phyloP scores from a whole-genome alignment of 495 filamentous ascomycete species.

The Xylaria flabelliformis region DNA sequence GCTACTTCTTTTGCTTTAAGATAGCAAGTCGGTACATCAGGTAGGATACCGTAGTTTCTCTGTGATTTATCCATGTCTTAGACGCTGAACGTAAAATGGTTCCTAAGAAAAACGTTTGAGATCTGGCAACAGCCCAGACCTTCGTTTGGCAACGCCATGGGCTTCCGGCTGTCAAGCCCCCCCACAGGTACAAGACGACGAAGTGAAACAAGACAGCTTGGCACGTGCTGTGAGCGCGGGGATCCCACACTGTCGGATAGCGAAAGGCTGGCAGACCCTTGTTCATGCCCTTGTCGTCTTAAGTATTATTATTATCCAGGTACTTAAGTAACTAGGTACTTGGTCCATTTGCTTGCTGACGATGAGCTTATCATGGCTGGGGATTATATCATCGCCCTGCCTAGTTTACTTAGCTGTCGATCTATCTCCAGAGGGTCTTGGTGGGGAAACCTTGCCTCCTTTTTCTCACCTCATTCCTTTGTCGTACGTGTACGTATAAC shows the following conservation, averaged over 20 bases:
- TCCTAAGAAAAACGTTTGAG: background rate
- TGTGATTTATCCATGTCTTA: background rate
- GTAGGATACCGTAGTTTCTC: background rate
- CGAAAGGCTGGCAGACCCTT: constrained; percentile 11
- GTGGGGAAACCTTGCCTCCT: constrained; percentile 4
- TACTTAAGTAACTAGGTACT: background rate
- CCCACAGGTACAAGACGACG: constrained; percentile 1
- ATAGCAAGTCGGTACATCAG: background rate
- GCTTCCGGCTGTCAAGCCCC: background rate
- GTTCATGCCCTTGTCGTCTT: background rate
- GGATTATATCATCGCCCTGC: constrained; percentile 10
- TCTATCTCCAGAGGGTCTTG: constrained; percentile 16
- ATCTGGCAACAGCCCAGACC: background rate
- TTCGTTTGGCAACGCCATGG: background rate
- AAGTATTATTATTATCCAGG: background rate
- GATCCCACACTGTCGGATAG: constrained; percentile 28
- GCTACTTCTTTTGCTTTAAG: background rate
- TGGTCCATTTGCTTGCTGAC: too few species aligned
- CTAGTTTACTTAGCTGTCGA: constrained; percentile 15
- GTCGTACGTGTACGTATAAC: background rate
- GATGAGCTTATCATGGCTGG: background rate
- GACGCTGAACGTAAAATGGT: background rate
- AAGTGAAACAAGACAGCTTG: constrained; percentile 20
- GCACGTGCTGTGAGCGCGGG: constrained; percentile 21
- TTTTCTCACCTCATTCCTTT: constrained; percentile 10